These are phyloP conservation scores for Aspergillus oerlinghausenensis DNA, from an alignment of 2,329 filamentous ascomycete genomes.

Conservation along the genomic window DNA sequence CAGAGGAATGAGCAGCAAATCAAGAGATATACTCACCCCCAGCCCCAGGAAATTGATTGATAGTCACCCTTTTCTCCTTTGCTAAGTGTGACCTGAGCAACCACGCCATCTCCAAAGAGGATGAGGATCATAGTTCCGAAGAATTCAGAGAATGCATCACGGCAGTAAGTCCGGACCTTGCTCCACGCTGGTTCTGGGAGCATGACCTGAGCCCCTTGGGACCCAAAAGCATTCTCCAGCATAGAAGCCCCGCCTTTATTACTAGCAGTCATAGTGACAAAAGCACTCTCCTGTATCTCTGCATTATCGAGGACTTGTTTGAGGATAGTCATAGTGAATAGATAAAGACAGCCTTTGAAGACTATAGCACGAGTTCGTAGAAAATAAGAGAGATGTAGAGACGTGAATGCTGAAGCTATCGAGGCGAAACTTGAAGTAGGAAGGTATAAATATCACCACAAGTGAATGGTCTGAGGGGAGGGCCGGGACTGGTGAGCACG, in stretches of 20 bases:
- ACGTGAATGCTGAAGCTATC: background rate
- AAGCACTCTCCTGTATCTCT: conserved; percentile 13
- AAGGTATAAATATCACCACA: background rate
- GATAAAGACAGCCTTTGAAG: background rate
- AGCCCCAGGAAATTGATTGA: conserved; percentile 51
- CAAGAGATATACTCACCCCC: conserved; percentile 35
- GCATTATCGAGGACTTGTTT: conserved; percentile 3
- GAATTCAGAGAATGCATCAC: conserved; percentile 63
- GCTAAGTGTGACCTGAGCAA: conserved; percentile 64
- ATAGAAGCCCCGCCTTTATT: conserved; percentile 15
- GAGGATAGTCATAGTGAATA: background rate
- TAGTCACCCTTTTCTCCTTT: conserved; percentile 42
- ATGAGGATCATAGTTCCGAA: conserved; percentile 64
- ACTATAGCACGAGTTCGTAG: background rate
- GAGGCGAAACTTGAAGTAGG: background rate
- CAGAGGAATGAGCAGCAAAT: conserved; percentile 1
- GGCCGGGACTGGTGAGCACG: background rate
- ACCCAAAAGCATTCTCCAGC: conserved; percentile 9
- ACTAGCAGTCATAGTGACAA: conserved; percentile 14
- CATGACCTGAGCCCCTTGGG: conserved; percentile 1
- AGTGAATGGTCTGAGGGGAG: background rate
- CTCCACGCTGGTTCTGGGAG: conserved; percentile 46
- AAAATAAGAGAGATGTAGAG: background rate
- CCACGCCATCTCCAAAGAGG: conserved; percentile 66
- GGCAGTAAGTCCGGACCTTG: conserved; percentile 46